Evolutionary conservation across 306 rosid species (phyloP).

Genomic region (Fragaria nilgerrensis): DNA sequence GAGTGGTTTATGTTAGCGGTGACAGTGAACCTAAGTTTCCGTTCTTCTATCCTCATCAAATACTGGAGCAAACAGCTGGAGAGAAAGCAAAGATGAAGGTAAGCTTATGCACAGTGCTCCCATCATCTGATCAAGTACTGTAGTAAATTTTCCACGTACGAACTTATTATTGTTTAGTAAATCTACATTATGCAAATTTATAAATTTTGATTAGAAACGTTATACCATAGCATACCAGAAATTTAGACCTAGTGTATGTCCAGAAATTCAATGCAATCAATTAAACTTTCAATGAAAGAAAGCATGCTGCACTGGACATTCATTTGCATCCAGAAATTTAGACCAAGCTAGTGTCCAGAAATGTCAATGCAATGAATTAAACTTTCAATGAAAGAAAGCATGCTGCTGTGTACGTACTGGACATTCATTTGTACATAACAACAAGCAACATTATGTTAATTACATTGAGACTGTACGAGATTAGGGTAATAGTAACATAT

Average conservation of each 20-base stretch:
- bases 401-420: too few species aligned
- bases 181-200: not conserved
- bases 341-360: too few species aligned
- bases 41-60: conserved; percentile 30
- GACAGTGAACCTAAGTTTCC: conserved; percentile 36
- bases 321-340: too few species aligned
- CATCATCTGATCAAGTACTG: conserved; percentile 7
- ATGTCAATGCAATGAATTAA: too few species aligned
- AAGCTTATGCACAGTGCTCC: conserved; percentile 38
- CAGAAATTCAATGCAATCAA: not conserved
- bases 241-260: not conserved
- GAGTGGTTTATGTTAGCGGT: conserved; percentile 58
- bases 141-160: not conserved
- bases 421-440: not conserved
- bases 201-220: not conserved
- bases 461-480: too few species aligned
- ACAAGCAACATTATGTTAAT: not conserved
- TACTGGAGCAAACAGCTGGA: conserved; percentile 33
- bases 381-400: too few species aligned
- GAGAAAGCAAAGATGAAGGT: conserved; percentile 37
- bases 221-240: not conserved
- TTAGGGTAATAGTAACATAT: too few species aligned
- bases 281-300: not conserved
- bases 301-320: too few species aligned
- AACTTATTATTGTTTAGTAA: not conserved